Evolutionary conservation across 106 monocot species (phyloP), one percentile per base, ranked within the genome.

Genomic region (Agapanthus africanus): DNA sequence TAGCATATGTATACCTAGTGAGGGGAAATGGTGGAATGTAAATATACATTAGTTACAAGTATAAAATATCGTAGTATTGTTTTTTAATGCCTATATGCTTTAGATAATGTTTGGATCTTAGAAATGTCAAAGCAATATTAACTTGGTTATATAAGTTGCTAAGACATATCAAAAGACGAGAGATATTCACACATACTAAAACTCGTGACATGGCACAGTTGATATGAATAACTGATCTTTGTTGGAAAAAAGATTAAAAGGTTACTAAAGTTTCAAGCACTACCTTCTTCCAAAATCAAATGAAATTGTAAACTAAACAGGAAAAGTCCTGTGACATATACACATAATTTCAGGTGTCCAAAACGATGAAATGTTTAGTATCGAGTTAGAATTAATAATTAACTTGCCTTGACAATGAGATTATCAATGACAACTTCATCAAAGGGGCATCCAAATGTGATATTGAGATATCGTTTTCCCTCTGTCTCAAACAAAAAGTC

Each of bases 391-490:
- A n/a, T 66, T 42, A 40, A 37, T 18, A 66, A 30, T 25, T 22
- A 62, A 80, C 88, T 83, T 73, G 66, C 97, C 87, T 92, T 92
- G 34, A 99, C 82, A 77, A 83, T 76, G 54, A 89, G 78, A 73
- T 87, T 69, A 61, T 92, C 89, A 66, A 99, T 75, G 35, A 89
- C 74, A 68, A 89, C 77, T 67, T 99, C 97, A 39, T 76, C 73
- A 32, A 99, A 73, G 4, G 97, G 84, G 41, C 71, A 85, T 37
- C 89, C 97, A 87, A 89, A 99, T 41, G 97, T 92, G 67, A 90
- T 81, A 70, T 99, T 92, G n/a, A 99, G 82, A n/a, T 82, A 78
- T 9, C 89, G 84, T 46, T 79, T 87, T 65, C 84, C 91, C 52
- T 89, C 87, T 50, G 68, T 52, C 54, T 81, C 75, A 77, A 89